Percentiles rank a stretch among this genome's conserved stretches.
Evolutionary conservation across 2,329 filamentous ascomycete genomes (phyloP).

Genomic region (Aureobasidium sp.): DNA sequence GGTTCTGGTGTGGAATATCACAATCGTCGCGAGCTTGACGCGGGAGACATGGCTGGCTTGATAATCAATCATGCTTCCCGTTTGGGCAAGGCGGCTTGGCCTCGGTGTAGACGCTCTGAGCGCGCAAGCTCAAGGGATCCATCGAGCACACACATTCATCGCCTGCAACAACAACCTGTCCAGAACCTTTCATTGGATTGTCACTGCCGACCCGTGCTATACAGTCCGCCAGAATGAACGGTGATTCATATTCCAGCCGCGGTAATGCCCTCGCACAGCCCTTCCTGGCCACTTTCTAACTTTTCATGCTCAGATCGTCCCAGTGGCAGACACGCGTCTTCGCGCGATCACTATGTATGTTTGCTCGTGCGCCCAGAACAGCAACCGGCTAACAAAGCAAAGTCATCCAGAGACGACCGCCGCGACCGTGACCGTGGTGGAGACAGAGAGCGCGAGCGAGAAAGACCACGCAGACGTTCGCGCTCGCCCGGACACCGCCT

Average conservation of each 20-base stretch:
- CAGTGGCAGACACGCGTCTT: slow-evolving; percentile 24
- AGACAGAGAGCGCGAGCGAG: slow-evolving; percentile 37
- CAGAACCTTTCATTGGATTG: background rate
- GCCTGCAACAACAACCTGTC: background rate
- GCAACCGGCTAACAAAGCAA: slow-evolving; percentile 15
- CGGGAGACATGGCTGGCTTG: background rate
- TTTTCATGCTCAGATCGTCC: slow-evolving; percentile 27
- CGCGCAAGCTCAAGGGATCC: background rate
- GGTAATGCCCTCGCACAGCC: slow-evolving; percentile 42
- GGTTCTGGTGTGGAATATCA: background rate
- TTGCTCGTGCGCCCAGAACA: slow-evolving; percentile 17
- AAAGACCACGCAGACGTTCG: slow-evolving; percentile 62
- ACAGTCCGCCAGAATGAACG: slow-evolving; percentile 58
- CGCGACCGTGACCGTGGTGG: slow-evolving; percentile 36
- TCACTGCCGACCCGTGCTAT: background rate
- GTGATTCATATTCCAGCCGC: slow-evolving; percentile 71
- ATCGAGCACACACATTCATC: background rate
- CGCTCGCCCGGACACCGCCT: slow-evolving; percentile 72
- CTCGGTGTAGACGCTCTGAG: background rate
- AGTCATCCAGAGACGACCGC: slow-evolving; percentile 37
- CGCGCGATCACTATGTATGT: slow-evolving; percentile 32
- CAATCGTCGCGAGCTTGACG: background rate
- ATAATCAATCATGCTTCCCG: background rate
- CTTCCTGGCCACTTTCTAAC: slow-evolving; percentile 29
- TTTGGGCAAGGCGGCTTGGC: slow-evolving; percentile 1